These are phyloP conservation scores for Lunularia cruciata DNA, from an alignment of 225 moss, liverwort and hornwort genomes.

Conservation along the genomic window DNA sequence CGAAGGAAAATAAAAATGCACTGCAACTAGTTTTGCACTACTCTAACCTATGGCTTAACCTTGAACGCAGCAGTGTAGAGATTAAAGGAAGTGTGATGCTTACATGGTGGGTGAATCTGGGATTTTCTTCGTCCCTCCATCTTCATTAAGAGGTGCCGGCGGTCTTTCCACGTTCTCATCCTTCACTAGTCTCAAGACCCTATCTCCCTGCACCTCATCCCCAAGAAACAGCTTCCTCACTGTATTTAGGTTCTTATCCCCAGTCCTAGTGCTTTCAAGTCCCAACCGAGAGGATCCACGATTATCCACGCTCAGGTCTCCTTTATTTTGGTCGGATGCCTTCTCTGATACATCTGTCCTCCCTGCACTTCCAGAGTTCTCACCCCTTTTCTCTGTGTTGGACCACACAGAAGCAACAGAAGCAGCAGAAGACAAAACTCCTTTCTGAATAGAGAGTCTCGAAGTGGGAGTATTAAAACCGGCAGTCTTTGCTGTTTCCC, in stretches of 20 bases:
- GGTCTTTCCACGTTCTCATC: slow-evolving; percentile 5
- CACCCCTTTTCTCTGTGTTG: slow-evolving; percentile 2
- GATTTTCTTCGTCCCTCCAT: slow-evolving; percentile 34
- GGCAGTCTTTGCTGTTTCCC: slow-evolving; percentile 9
- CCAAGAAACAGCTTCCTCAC: slow-evolving; percentile 20
- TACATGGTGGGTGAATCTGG: slow-evolving; percentile 32
- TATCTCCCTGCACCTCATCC: slow-evolving; percentile 13
- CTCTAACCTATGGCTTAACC: too few relatives aligned
- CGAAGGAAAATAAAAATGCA: too few relatives aligned
- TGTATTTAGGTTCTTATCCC: slow-evolving; percentile 19
- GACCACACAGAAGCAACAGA: slow-evolving; percentile 26
- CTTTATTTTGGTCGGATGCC: slow-evolving; percentile 7
- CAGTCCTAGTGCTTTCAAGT: slow-evolving; percentile 15
- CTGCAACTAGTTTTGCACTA: too few relatives aligned
- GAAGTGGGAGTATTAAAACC: slow-evolving; percentile 21
- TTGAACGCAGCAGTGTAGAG: too few relatives aligned
- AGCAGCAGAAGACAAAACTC: slow-evolving; percentile 21
- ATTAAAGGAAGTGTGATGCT: slow-evolving; percentile 7
- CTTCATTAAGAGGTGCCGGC: slow-evolving; percentile 32
- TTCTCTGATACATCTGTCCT: slow-evolving; percentile 1
- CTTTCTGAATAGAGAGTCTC: slow-evolving; percentile 24
- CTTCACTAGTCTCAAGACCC: slow-evolving; percentile 1
- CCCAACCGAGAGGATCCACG: slow-evolving; percentile 10
- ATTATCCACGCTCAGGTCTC: slow-evolving; percentile 4
- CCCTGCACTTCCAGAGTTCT: slow-evolving; percentile 10